Percentiles rank a stretch among this genome's conserved stretches.
These are phyloP conservation scores for Microbotryum violaceum DNA, from an alignment of 1,284 basidiomycete species.

Conservation along the genomic window DNA sequence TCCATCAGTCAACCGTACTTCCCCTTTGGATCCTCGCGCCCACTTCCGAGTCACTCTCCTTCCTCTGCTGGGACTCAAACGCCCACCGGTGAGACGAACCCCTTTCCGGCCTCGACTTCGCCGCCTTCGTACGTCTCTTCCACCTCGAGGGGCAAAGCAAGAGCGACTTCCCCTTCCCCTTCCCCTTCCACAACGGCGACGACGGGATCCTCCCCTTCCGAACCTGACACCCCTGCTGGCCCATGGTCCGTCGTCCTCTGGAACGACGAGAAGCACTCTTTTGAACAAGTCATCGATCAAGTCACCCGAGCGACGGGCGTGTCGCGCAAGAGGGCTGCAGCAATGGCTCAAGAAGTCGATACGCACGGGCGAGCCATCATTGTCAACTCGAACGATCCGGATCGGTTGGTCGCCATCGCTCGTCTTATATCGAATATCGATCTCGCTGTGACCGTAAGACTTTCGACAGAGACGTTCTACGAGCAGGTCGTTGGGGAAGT, in stretches of 20 bases:
- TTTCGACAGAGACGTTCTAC: conserved; percentile 79
- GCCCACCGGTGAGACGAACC: no score
- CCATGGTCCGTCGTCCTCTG: conserved; percentile 80
- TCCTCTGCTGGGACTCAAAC: neutral
- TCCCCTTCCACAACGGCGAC: neutral
- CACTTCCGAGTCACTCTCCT: conserved; percentile 10
- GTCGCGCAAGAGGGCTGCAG: conserved; percentile 56
- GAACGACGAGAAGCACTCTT: conserved; percentile 98
- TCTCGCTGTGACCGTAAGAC: conserved; percentile 79
- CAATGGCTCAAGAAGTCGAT: conserved; percentile 63
- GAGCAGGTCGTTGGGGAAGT: conserved; percentile 78
- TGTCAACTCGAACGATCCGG: conserved; percentile 62
- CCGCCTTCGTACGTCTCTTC: conserved; percentile 35
- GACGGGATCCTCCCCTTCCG: neutral
- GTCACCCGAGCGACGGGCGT: conserved; percentile 60
- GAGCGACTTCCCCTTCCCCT: neutral
- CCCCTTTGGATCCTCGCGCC: neutral
- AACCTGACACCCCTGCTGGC: conserved; percentile 42
- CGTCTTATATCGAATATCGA: conserved; percentile 79
- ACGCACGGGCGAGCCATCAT: conserved; percentile 71
- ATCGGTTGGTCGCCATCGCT: conserved; percentile 68
- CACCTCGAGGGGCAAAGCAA: conserved; percentile 5
- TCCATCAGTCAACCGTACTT: conserved; percentile 12
- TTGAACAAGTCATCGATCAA: conserved; percentile 77
- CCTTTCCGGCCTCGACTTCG: conserved; percentile 24